phyloP scores from a whole-genome alignment of 2,329 filamentous ascomycete species.

The Pseudocercospora pini-densiflorae region DNA sequence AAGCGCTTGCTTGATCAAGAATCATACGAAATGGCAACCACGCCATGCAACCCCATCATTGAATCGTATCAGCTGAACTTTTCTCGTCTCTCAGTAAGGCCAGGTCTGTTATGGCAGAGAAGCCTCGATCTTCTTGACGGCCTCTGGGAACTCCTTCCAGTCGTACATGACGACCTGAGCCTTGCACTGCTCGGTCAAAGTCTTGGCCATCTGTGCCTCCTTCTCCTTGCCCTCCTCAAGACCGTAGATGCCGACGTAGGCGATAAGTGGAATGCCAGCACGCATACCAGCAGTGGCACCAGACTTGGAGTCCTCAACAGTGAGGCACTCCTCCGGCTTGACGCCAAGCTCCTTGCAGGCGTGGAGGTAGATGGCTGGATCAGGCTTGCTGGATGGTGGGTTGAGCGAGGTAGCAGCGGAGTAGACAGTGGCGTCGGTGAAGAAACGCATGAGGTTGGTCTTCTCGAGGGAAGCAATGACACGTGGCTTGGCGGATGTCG shows the following conservation, averaged over 20 bases:
- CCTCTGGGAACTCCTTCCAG: conserved; percentile 57
- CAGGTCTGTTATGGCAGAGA: conserved; percentile 16
- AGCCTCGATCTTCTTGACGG: conserved; percentile 54
- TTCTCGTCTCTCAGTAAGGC: not conserved
- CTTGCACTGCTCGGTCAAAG: conserved; percentile 54
- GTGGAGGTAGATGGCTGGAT: conserved; percentile 84
- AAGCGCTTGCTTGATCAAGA: not conserved
- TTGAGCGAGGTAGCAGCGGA: conserved; percentile 79
- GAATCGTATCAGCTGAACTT: conserved; percentile 1
- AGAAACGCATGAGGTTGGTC: conserved; percentile 79
- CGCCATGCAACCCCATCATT: not conserved
- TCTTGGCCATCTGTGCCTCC: conserved; percentile 55
- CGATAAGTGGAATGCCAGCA: conserved; percentile 79
- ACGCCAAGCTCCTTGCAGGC: conserved; percentile 76
- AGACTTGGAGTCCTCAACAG: conserved; percentile 87
- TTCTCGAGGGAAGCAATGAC: conserved; percentile 79
- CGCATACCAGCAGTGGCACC: conserved; percentile 77
- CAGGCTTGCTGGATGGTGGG: conserved; percentile 85
- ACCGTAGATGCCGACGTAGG: conserved; percentile 81
- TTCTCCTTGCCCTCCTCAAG: conserved; percentile 68
- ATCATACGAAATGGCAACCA: not conserved
- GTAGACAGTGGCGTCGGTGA: conserved; percentile 75
- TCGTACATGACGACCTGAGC: conserved; percentile 56
- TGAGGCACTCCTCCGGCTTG: conserved; percentile 72
- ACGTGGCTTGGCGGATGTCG: conserved; percentile 76